These are phyloP conservation scores for Leavenworthia alabamica DNA, from an alignment of 345 rosid species.

Conservation along the genomic window DNA sequence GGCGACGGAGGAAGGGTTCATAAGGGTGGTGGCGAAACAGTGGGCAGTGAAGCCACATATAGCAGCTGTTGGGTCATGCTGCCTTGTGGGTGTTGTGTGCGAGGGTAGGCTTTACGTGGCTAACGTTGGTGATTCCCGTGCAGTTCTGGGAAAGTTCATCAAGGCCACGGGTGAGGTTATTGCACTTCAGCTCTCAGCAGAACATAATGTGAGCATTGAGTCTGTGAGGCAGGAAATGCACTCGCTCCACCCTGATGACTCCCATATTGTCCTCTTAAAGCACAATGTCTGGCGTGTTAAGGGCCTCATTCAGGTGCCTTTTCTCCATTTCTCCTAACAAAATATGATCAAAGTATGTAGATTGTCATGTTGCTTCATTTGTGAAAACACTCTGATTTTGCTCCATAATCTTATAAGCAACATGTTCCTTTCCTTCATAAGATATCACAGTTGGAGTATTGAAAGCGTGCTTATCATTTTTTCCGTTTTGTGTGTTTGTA, in stretches of 20 bases:
- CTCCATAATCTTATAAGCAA: background rate
- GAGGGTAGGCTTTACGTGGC: constrained; percentile 73
- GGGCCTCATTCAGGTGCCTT: constrained; percentile 81
- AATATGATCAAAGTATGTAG: too few relatives aligned
- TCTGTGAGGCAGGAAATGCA: constrained; percentile 86
- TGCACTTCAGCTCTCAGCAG: constrained; percentile 81
- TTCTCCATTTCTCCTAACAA: too few relatives aligned
- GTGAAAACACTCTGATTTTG: too few relatives aligned
- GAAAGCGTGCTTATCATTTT: background rate
- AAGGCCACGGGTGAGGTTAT: constrained; percentile 81
- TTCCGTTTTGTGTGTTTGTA: constrained; percentile 21
- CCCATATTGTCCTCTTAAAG: constrained; percentile 70
- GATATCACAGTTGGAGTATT: background rate
- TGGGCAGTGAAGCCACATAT: constrained; percentile 89
- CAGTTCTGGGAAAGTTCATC: constrained; percentile 75
- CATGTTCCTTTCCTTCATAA: background rate
- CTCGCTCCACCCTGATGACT: constrained; percentile 78
- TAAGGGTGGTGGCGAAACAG: constrained; percentile 66
- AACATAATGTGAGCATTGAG: constrained; percentile 83
- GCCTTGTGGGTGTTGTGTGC: constrained; percentile 80
- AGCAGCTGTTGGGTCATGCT: constrained; percentile 96
- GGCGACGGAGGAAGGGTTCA: constrained; percentile 94
- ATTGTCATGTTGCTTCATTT: too few relatives aligned
- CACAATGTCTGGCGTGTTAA: constrained; percentile 98
- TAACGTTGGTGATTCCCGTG: constrained; percentile 93